Evolutionary conservation across 177 flowering plant species (phyloP), one percentile per base, ranked within the genome.

Genomic region (Vitis hybrid): DNA sequence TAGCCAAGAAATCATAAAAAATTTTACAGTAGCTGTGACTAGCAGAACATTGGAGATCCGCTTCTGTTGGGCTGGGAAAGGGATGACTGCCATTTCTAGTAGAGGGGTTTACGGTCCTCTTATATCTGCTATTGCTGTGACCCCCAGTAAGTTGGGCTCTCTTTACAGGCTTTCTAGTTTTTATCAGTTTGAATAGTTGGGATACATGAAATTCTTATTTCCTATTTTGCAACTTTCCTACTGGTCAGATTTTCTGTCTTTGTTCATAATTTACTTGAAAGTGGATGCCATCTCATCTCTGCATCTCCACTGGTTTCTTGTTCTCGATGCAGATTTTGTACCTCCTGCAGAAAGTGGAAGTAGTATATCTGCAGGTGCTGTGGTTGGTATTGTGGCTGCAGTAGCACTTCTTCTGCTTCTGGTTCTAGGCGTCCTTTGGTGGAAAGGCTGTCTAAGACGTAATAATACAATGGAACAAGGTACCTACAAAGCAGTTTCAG

Each of bases 1-100:
- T 50, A 63, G 73, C 10, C 68, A 67, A 59, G 64, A 18, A 14
- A 13, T 60, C 1, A 62, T 70, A 6, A 39, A 64, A 63, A 66
- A 30, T 4, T 70, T 70, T 23, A 39, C 69, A 13, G 62, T 62
- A 55, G 26, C n/a, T 60, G 75, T 76, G 49, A 58, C 39, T 19
- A 39, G 48, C 32, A 51, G 30, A 11, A 70, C 77, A 30, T 30
- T 79, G 26, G 77, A 76, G 62, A 80, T 80, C 23, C 82, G 74
- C 21, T 74, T 80, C 51, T 65, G 70, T 3, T 80, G 82, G 82
- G 78, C 80, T 13, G 82, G 82, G 51, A 80, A 69, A 57, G 82
- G 82, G 51, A 76, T 78, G 34, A 73, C 62, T 19, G 70, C 51
- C 51, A 56, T 76, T 1, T 78, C 82, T 4, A 6, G 5, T 2